Evolutionary conservation across 106 monocot species (phyloP), one percentile per base, ranked within the genome.

Genomic region (Ottelia alismoides): DNA sequence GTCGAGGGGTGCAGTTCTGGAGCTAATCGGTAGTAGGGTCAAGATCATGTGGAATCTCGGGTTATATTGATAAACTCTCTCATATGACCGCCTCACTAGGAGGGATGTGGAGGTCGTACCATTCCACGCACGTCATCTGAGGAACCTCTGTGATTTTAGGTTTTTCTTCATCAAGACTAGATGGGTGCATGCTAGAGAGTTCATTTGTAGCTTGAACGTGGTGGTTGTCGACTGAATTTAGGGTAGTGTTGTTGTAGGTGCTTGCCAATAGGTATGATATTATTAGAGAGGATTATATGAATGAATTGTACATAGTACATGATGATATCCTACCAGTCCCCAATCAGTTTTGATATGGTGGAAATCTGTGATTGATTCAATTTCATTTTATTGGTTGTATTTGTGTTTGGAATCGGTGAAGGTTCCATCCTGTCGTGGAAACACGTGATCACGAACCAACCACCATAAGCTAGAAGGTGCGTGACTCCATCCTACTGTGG

Each of bases 241-340:
- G 7, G 18, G 20, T n/a, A n/a, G n/a, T n/a, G n/a, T n/a, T n/a
- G n/a, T n/a, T 32, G 46, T 57, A 92, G 92, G 92, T 92, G 62
- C 66, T 96, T 28, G 94, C 94, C 14, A 96, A 88, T 53, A 75
- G 94, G 53, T 88, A 88, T 20, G 94, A 96, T 64, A 96, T 96
- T 52, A 84, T 96, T 27, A 74, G 94, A 45, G 94, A 88, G 30
- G 94, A 96, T 75, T 96, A 96, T 61, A 96, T 96, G 94, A 96
- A 88, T 60, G 94, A 96, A 58, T 84, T 96, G 23, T 96, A 88
- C 67, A 84, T 88, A 47, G 73, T 96, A 47, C 94, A 96, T 54
- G 94, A 96, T 64, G 94, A 96, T 56, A 88, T 96, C 28, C 94
- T 88, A 19, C 67, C 94, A 27, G 81, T 96, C 59, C 84, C 88